Conservation (phyloP, 2,329 filamentous ascomycete species). For the Grosmannia huntii region DNA sequence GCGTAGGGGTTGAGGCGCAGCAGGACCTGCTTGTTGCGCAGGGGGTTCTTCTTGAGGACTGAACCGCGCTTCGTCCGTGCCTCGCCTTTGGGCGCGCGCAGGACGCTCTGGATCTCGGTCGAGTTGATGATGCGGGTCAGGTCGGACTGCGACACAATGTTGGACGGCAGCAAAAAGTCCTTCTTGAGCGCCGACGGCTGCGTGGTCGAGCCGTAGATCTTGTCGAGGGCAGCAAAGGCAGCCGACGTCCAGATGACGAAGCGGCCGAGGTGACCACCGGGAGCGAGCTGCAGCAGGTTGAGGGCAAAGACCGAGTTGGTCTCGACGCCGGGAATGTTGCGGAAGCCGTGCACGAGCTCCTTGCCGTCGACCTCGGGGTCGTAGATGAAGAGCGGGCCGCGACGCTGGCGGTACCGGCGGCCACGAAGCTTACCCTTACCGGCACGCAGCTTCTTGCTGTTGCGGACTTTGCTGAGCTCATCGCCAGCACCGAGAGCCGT, state of each 20-base stretch:
- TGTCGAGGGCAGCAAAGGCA: constrained; percentile 92
- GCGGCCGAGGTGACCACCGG: constrained; percentile 95
- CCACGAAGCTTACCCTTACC: constrained; percentile 98
- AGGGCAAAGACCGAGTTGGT: constrained; percentile 85
- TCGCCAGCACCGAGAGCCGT: constrained; percentile 80
- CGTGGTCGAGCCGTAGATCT: constrained; percentile 91
- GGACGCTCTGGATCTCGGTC: constrained; percentile 92
- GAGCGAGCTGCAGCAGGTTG: constrained; percentile 98
- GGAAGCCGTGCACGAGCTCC: constrained; percentile 87
- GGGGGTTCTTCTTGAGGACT: constrained; percentile 99
- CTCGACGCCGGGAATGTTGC: constrained; percentile 98
- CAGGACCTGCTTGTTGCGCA: constrained; percentile 96
- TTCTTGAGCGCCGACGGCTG: constrained; percentile 88
- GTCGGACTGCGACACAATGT: constrained; percentile 87
- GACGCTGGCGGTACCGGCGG: constrained; percentile 93
- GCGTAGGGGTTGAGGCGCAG: constrained; percentile 98
- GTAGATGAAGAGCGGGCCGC: constrained; percentile 96
- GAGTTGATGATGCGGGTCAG: constrained; percentile 98
- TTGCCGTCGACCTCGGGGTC: constrained; percentile 91
- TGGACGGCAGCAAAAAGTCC: constrained; percentile 93
- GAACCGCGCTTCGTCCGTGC: constrained; percentile 76
- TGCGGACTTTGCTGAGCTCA: constrained; percentile 91
- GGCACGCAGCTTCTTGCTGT: constrained; percentile 90
- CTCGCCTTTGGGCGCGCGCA: constrained; percentile 82
- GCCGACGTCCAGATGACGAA: constrained; percentile 99